phyloP scores from a whole-genome alignment of 2,329 filamentous ascomycete species.

The Cladosporium austrohemisphaericum region DNA sequence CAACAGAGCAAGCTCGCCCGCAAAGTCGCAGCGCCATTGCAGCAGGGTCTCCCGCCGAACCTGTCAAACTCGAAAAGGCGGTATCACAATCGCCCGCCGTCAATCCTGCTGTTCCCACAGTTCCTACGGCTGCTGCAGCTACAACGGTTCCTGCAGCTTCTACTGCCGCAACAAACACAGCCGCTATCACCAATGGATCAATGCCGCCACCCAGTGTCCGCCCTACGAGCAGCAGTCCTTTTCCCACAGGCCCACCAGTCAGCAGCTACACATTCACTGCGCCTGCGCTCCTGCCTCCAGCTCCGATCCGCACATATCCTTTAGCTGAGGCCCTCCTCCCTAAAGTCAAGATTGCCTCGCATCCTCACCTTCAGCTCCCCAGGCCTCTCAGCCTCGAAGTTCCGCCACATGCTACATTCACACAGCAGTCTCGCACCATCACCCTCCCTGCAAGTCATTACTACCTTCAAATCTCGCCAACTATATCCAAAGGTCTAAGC shows the following conservation, averaged over 20 bases:
- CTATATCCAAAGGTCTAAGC: slow-evolving; percentile 54
- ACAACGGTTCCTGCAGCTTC: slow-evolving; percentile 23
- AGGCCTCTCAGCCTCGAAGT: slow-evolving; percentile 62
- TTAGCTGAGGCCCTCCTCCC: slow-evolving; percentile 62
- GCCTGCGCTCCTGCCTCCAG: slow-evolving; percentile 36
- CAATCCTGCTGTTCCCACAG: slow-evolving; percentile 29
- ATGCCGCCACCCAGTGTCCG: slow-evolving; percentile 31
- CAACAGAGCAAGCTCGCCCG: slow-evolving; percentile 32
- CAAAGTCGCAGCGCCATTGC: slow-evolving; percentile 27
- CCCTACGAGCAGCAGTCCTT: slow-evolving; percentile 28
- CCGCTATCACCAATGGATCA: slow-evolving; percentile 27
- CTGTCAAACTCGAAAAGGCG: slow-evolving; percentile 40
- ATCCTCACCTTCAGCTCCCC: slow-evolving; percentile 59
- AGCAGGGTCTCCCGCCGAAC: slow-evolving; percentile 27
- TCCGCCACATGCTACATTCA: slow-evolving; percentile 60
- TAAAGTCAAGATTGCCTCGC: slow-evolving; percentile 62
- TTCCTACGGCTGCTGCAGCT: neutral
- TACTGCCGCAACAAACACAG: neutral
- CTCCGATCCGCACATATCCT: slow-evolving; percentile 28
- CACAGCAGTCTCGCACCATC: slow-evolving; percentile 69
- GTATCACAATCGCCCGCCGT: slow-evolving; percentile 43
- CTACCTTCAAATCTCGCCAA: slow-evolving; percentile 67
- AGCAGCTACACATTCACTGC: slow-evolving; percentile 31
- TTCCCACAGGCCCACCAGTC: slow-evolving; percentile 18
- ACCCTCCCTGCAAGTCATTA: slow-evolving; percentile 65